Evolutionary conservation across 176 grass and related monocot genomes (phyloP).

Genomic region (Dendrocalamus sinicus): DNA sequence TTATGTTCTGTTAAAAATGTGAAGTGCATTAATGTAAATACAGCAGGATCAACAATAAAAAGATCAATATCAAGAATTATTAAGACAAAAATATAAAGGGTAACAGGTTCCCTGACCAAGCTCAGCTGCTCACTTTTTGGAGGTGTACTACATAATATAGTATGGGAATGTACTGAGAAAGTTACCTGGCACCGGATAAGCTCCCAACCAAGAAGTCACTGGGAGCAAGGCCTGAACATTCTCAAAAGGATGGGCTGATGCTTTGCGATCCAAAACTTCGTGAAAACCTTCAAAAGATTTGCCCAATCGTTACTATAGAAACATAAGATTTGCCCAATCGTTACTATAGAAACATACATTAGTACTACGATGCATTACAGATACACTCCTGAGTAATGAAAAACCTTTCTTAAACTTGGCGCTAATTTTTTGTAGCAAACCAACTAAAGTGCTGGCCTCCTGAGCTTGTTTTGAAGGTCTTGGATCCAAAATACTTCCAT

Average conservation of each 20-base stretch:
- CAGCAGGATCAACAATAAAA: not conserved
- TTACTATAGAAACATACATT: conserved; percentile 34
- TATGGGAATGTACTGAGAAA: conserved; percentile 6
- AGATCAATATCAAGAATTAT: not conserved
- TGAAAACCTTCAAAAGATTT: conserved; percentile 70
- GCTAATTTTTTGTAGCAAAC: conserved; percentile 88
- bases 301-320: conserved; percentile 39
- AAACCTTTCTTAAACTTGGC: conserved; percentile 98
- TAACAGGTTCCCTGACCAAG: not conserved
- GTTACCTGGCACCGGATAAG: conserved; percentile 71
- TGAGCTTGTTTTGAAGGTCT: conserved; percentile 72
- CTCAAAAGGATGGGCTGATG: conserved; percentile 88
- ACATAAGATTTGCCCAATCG: conserved; percentile 37
- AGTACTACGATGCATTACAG: not conserved
- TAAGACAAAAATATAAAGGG: not conserved
- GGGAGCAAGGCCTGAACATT: conserved; percentile 90
- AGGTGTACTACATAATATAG: not conserved
- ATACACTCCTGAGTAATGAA: conserved; percentile 1
- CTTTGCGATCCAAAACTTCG: conserved; percentile 84
- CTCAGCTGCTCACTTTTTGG: not conserved
- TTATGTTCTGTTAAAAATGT: conserved; percentile 69
- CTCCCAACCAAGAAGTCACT: conserved; percentile 81
- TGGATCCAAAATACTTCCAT: conserved; percentile 69
- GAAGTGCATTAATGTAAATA: not conserved
- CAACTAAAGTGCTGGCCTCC: conserved; percentile 78